A percentile compares a stretch with the other conserved stretches of the same genome.
These are phyloP conservation scores for Trematosphaeria pertusa DNA, from an alignment of 2,329 filamentous ascomycete species.

Conservation along the genomic window DNA sequence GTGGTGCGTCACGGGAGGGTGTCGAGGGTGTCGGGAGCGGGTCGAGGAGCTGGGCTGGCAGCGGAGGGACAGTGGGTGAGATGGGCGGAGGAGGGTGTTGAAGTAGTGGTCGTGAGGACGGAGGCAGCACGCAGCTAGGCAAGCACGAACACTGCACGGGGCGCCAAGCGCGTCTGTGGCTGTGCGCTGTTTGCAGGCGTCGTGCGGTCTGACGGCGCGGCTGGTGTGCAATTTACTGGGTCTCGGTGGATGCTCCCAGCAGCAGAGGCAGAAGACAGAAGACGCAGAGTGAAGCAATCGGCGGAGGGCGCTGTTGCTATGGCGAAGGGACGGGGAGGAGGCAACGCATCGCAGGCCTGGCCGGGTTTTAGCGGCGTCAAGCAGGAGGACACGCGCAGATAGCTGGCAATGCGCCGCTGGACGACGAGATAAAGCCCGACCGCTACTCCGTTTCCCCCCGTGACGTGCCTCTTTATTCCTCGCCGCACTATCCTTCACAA, in stretches of 20 bases:
- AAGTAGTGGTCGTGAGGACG: conserved; percentile 35
- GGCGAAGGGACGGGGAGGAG: neutral
- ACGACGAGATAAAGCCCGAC: neutral
- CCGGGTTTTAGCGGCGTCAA: neutral
- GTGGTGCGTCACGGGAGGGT: conserved; percentile 22
- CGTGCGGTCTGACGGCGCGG: conserved; percentile 7
- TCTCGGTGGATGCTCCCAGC: neutral
- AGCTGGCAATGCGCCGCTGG: neutral
- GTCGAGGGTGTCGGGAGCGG: conserved; percentile 16
- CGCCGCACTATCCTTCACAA: conserved; percentile 1
- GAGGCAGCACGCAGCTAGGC: conserved; percentile 32
- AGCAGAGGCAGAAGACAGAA: neutral
- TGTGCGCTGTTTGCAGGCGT: conserved; percentile 15
- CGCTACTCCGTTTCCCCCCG: neutral
- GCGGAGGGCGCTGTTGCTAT: conserved; percentile 8
- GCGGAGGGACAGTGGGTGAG: conserved; percentile 28
- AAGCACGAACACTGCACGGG: conserved; percentile 20
- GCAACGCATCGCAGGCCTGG: neutral
- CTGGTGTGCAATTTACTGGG: conserved; percentile 3
- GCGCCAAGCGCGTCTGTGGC: conserved; percentile 13
- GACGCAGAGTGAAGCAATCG: neutral
- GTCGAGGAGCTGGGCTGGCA: conserved; percentile 23
- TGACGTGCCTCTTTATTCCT: conserved; percentile 9
- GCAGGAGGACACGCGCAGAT: neutral
- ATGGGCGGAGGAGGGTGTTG: conserved; percentile 39